Base-by-base conservation (phyloP, 441 rosid species). In the Syzygium malaccense region DNA sequence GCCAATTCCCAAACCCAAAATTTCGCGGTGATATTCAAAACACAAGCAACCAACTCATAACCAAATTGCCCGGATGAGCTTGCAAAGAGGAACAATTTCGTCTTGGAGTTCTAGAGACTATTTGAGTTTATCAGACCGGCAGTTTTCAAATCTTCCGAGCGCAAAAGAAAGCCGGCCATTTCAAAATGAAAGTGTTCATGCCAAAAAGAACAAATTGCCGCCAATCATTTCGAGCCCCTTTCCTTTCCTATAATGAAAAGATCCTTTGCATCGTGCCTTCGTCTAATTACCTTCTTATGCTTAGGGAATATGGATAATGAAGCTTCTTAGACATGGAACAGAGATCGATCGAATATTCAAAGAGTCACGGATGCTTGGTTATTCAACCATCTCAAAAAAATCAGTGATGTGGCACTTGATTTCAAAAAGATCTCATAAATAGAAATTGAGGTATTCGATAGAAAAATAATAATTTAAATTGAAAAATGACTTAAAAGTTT, bases 11-110 rank as follows among this genome's bases (percentile, higher is more conserved):
- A 12, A 12, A 6, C n/a, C 68, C 30, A 28, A 60, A 60, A 60
- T 28, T 60, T n/a, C 2, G 3, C 4, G 14, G 33, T 0, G 0
- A 14, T 28, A 60, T 18, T 18, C 0, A 0, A 37, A 66, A 32
- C 41, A 32, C 0, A 3, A 7, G 0, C 79, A 18, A 32, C 23
- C 79, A 68, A 18, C 7, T 19, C 14, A 20, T 6, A 62, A n/a
- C 18, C 14, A 68, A 32, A 18, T 0, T 26, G 20, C 25, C 26
- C 2, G 5, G 32, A 17, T 32, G 78, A 32, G 45, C 78, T 68
- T 8, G 41, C 20, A 30, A 32, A 19, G 23, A n/a, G 71, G 37
- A 10, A 14, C 1, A 62, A 14, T 1, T 58, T 58, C 14, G 15
- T 11, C 64, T 58, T 41, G 1, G 45, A 41, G 45, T 41, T 41